Evolutionary conservation across 208 protist species (phyloP).

Genomic region (Eutreptiella sp.): DNA sequence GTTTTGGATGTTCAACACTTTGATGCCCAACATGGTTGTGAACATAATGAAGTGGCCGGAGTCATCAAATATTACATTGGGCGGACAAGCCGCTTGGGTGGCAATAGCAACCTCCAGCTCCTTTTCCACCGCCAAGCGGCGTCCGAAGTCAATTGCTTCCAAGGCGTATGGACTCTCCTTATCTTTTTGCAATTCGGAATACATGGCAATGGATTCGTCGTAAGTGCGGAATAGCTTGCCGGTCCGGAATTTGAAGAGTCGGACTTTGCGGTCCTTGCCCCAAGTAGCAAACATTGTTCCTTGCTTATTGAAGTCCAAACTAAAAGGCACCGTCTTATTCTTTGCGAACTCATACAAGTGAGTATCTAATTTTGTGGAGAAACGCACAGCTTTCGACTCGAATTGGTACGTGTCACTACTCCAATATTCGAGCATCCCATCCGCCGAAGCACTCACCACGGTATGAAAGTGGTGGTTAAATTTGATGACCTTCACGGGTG

Average conservation of each 20-base stretch:
- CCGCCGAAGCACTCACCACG: constrained; percentile 42
- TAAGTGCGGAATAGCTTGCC: constrained; percentile 57
- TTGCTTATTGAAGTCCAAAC: constrained; percentile 43
- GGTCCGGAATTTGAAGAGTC: constrained; percentile 46
- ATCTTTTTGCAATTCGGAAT: constrained; percentile 36
- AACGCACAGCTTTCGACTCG: constrained; percentile 29
- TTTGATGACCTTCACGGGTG: constrained; percentile 26
- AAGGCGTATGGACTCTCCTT: constrained; percentile 37
- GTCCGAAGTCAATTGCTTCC: constrained; percentile 75
- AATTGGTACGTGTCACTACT: constrained; percentile 5
- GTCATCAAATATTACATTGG: constrained; percentile 68
- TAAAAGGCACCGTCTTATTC: constrained; percentile 42
- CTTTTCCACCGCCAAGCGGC: constrained; percentile 59
- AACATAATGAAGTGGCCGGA: constrained; percentile 63
- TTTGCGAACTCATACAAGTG: constrained; percentile 70
- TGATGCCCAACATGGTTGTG: constrained; percentile 71
- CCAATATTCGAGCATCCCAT: constrained; percentile 68
- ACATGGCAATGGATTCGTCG: constrained; percentile 46
- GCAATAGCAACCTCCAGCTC: constrained; percentile 30
- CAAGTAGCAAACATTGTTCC: constrained; percentile 50
- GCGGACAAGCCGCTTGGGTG: neutral
- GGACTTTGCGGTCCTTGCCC: constrained; percentile 34
- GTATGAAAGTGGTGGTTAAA: constrained; percentile 40
- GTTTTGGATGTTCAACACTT: constrained; percentile 60
- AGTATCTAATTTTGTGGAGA: constrained; percentile 64